These are phyloP conservation scores for Aspergillus fructus DNA, from an alignment of 2,329 filamentous ascomycete genomes.

Conservation along the genomic window DNA sequence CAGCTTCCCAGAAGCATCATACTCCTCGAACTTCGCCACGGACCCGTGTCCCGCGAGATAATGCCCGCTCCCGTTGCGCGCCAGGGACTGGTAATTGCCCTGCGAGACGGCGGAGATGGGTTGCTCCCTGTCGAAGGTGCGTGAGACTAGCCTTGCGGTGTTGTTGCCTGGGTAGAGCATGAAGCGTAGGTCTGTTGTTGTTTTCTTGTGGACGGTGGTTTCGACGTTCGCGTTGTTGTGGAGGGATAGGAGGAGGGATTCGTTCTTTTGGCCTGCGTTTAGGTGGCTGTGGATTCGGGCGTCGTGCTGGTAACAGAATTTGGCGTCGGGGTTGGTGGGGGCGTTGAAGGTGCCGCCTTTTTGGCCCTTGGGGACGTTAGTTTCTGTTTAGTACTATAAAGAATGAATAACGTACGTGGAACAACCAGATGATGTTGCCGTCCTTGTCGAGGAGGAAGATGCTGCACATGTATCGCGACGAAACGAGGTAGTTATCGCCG, in stretches of 20 bases:
- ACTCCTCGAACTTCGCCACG: conserved; percentile 33
- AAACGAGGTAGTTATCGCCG: conserved; percentile 23
- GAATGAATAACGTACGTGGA: conserved; percentile 19
- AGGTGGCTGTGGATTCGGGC: conserved; percentile 24
- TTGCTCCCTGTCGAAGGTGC: conserved; percentile 22
- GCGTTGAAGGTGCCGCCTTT: conserved; percentile 16
- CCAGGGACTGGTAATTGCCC: conserved; percentile 26
- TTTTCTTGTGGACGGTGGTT: background rate
- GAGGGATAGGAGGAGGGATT: conserved; percentile 24
- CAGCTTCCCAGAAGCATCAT: conserved; percentile 25
- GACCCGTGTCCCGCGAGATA: conserved; percentile 33
- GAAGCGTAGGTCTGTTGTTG: background rate
- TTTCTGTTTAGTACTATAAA: background rate
- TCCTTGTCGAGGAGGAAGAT: conserved; percentile 23
- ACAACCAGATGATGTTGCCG: conserved; percentile 27
- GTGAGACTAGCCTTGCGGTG: conserved; percentile 17
- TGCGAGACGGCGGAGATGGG: conserved; percentile 25
- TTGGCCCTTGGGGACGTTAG: conserved; percentile 17
- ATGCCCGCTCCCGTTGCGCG: conserved; percentile 16
- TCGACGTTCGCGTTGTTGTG: conserved; percentile 31
- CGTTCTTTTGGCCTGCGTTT: conserved; percentile 17
- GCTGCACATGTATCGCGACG: conserved; percentile 23
- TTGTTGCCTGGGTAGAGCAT: conserved; percentile 20
- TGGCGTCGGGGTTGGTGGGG: background rate
- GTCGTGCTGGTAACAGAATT: conserved; percentile 29